Base-by-base conservation (phyloP, 2,329 filamentous ascomycete species). In the Aspergillus tamarii region DNA sequence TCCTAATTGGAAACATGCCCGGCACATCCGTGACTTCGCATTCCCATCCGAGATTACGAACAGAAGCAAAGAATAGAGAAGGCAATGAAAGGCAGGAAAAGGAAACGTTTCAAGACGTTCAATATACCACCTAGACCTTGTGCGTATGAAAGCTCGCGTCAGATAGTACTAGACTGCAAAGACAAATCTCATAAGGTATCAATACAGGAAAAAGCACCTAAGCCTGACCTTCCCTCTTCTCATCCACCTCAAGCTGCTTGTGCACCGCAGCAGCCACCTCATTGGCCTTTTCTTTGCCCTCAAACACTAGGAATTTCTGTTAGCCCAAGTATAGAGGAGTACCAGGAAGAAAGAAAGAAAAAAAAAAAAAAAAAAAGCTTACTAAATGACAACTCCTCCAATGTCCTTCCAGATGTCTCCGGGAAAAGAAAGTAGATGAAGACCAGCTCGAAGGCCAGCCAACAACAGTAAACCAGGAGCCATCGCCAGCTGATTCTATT, bases 351-450 rank as follows among this genome's bases (percentile, higher is more conserved):
- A 26, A 26, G 4, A 26, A 26, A 26, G 4, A 26, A 26, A 26
- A 26, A 26, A 23, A 10, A 21, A 3, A 48, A 30, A 45, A 11
- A 23, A 3, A 48, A 39, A 41, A 62, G 73, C 77, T 75, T 72
- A 80, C 77, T 71, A 73, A 83, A 83, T 12, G 81, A 78, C 64
- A 84, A 67, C 61, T 84, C 81, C 68, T 83, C 81, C 28, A 83
- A 72, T 0, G 81, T 82, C 10, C 77, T 67, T 34, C 75, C 70
- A 57, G 73, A 64, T 30, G 80, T 80, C 66, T 84, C 82, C 0
- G 82, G 82, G 69, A 80, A 84, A 63, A 83, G 73, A 62, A 81
- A 80, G 64, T 74, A 83, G 53, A 83, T 77, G 58, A 80, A 78
- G 10, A 74, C 48, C 34, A 82, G 69, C 54, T 83, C 80, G 59